A percentile compares a stretch with the other conserved stretches of the same genome.
These are phyloP conservation scores for Russula sp. DNA, from an alignment of 768 basidiomycete genomes.

Conservation along the genomic window DNA sequence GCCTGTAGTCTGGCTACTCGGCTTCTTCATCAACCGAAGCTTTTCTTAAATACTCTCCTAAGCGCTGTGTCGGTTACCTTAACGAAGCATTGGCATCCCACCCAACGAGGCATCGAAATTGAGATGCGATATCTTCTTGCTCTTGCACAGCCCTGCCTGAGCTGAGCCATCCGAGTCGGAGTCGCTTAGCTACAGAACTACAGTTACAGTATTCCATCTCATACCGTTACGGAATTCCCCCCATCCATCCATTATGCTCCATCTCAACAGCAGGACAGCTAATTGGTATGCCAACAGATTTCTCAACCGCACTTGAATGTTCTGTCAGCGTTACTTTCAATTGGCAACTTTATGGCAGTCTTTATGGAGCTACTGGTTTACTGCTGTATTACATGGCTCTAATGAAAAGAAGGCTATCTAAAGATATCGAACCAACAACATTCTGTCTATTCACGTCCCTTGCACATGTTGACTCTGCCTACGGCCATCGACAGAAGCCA, in stretches of 20 bases:
- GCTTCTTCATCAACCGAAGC: not conserved
- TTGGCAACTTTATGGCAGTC: too few relatives aligned
- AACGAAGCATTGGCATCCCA: not conserved
- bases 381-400: too few relatives aligned
- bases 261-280: too few relatives aligned
- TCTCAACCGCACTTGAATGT: not conserved
- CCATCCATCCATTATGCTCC: not conserved
- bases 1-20: not conserved
- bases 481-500: not conserved
- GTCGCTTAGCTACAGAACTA: not conserved
- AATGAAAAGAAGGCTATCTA: too few relatives aligned
- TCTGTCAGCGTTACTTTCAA: too few relatives aligned
- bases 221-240: not conserved
- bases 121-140: too few relatives aligned
- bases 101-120: not conserved
- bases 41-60: not conserved
- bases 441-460: too few relatives aligned
- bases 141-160: not conserved
- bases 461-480: too few relatives aligned
- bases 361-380: too few relatives aligned
- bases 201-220: not conserved
- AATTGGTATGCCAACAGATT: not conserved
- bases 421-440: too few relatives aligned
- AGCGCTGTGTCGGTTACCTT: not conserved
- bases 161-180: not conserved